Base-by-base conservation (phyloP, 1,139 yeast species). In the Yamadazyma dendronema region DNA sequence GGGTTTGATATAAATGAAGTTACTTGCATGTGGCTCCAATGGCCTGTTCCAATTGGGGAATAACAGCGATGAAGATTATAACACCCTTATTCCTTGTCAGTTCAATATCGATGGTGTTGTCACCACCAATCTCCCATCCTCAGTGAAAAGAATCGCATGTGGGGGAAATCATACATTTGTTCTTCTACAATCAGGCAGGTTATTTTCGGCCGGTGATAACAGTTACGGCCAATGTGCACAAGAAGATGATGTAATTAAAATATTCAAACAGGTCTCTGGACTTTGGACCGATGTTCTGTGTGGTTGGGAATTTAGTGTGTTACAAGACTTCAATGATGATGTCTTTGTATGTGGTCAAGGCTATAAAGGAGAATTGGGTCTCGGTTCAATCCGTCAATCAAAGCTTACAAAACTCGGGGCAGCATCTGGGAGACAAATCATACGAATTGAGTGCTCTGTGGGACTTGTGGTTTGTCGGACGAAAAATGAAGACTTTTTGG, bases 101-200 rank as follows among this genome's bases (percentile, higher is more conserved):
- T 60, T 65, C 34, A 41, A 30, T 46, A 53, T 39, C 37, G 35
- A 36, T 26, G 53, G 49, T 1, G 23, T 31, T 10, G 19, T 42
- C 3, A 25, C 23, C 23, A 19, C 26, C 21, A 6, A 11, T 3
- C 7, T 30, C 5, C 26, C 32, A 4, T 28, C 25, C 17, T 14
- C 14, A 13, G 24, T 36, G 10, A 22, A 28, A 30, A 69, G 62
- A 55, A 67, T 81, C 25, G 72, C 69, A 1, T 79, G 89, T 53
- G 97, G 97, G 3, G 97, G 97, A 0, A 90, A 89, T 52, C 97
- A 92, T 56, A 82, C 96, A 0, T 50, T 87, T 26, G 47, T 88
- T 2, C 57, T 87, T 6, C 54, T 78, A 11, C 65, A 59, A 2
- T 60, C 70, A 36, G 92, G 92, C 0, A 54, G 60, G 0, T 57